Conservation (phyloP, 108 stramenopile genomes). For the Cyclotella distinguenda region DNA sequence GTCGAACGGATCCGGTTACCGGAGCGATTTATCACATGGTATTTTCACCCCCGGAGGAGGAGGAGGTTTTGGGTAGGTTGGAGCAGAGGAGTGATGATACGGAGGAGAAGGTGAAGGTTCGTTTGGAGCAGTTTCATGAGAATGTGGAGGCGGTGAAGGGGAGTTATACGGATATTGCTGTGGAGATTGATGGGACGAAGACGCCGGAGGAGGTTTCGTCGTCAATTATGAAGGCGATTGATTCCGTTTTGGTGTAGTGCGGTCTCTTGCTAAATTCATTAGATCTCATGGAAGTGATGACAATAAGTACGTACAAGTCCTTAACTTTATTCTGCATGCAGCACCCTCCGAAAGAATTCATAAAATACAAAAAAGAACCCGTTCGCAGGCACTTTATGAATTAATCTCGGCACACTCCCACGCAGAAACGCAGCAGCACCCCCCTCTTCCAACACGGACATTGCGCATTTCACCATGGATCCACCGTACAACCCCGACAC, state of each 20-base stretch:
- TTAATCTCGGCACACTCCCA: conserved; percentile 86
- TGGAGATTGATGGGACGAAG: conserved; percentile 74
- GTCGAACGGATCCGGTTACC: conserved; percentile 94
- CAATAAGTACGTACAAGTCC: neutral
- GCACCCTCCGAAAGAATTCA: conserved; percentile 83
- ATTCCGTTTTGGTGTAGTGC: conserved; percentile 26
- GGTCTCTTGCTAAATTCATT: neutral
- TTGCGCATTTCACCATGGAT: conserved; percentile 57
- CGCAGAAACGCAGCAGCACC: conserved; percentile 81
- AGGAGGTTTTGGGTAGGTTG: conserved; percentile 67
- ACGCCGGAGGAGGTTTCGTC: conserved; percentile 64
- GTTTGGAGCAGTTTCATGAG: conserved; percentile 86
- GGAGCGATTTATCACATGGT: conserved; percentile 96
- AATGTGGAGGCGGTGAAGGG: conserved; percentile 85
- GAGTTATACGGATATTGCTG: conserved; percentile 69
- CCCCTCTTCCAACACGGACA: conserved; percentile 59
- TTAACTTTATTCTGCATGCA: conserved; percentile 54
- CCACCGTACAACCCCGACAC: conserved; percentile 60
- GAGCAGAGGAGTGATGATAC: conserved; percentile 95
- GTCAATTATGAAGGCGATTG: conserved; percentile 35
- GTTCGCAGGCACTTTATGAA: conserved; percentile 96
- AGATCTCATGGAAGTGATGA: too few relatives aligned
- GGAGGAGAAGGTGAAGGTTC: conserved; percentile 92
- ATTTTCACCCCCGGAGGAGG: conserved; percentile 87
- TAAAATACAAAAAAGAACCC: conserved; percentile 93